phyloP scores from a whole-genome alignment of 495 filamentous ascomycete genomes.

The Glonium stellatum region DNA sequence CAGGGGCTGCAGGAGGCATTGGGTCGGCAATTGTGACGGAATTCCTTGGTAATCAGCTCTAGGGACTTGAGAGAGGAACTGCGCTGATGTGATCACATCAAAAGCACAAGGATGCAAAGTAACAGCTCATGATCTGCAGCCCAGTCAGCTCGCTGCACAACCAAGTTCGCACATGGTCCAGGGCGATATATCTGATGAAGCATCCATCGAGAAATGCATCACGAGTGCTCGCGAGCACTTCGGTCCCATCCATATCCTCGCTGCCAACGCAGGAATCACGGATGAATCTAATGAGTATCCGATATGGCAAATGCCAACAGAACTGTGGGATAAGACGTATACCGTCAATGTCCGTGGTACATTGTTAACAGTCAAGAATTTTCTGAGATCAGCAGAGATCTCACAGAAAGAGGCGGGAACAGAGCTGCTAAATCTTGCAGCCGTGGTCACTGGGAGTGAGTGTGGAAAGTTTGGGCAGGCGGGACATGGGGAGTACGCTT shows the following conservation, averaged over 20 bases:
- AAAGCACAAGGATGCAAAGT: slow-evolving; percentile 50
- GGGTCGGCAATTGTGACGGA: slow-evolving; percentile 45
- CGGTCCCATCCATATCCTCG: slow-evolving; percentile 48
- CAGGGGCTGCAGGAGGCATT: slow-evolving; percentile 49
- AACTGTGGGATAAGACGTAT: slow-evolving; percentile 49
- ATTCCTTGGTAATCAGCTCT: slow-evolving; percentile 43
- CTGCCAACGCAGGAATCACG: slow-evolving; percentile 47
- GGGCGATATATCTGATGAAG: slow-evolving; percentile 45
- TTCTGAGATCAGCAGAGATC: slow-evolving; percentile 40
- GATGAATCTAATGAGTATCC: slow-evolving; percentile 41
- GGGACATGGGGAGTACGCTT: slow-evolving; percentile 46
- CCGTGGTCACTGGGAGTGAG: slow-evolving; percentile 51
- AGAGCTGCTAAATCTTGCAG: slow-evolving; percentile 46
- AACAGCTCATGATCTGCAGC: slow-evolving; percentile 44
- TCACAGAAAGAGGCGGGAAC: slow-evolving; percentile 33
- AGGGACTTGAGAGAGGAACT: background rate
- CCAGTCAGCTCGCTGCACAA: slow-evolving; percentile 28
- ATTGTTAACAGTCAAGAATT: slow-evolving; percentile 54
- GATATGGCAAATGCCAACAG: slow-evolving; percentile 49
- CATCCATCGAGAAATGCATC: slow-evolving; percentile 42
- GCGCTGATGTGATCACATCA: background rate
- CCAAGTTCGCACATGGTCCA: slow-evolving; percentile 35
- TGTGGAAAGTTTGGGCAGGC: slow-evolving; percentile 46
- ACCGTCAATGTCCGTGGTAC: slow-evolving; percentile 46
- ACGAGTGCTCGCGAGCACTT: slow-evolving; percentile 40